phyloP scores from a whole-genome alignment of 23 red algal species.

The Gracilaria gracilis region DNA sequence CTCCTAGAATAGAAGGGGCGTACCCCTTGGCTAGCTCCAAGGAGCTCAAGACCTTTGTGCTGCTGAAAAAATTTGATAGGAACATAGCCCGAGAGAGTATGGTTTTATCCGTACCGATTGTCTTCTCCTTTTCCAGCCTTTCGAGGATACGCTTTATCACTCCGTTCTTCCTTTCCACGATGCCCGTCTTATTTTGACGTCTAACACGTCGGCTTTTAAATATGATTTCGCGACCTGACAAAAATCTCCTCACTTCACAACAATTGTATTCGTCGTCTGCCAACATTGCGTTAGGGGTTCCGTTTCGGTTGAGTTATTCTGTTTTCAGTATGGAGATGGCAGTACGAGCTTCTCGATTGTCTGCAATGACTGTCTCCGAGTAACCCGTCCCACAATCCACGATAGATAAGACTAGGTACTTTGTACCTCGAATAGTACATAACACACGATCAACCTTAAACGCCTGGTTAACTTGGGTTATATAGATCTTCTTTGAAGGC shows the following conservation, averaged over 20 bases:
- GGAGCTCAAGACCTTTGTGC: constrained; percentile 3
- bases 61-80: constrained; percentile 24
- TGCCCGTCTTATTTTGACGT: constrained; percentile 48
- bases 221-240: constrained; percentile 18
- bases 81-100: constrained; percentile 48
- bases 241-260: no score
- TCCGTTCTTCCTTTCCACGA: no score
- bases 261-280: no score
- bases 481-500: no score
- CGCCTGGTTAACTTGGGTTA: no score
- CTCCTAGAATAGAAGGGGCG: neutral
- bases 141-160: no score
- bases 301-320: no score
- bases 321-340: no score
- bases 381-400: constrained; percentile 41
- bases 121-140: no score
- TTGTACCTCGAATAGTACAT: constrained; percentile 20
- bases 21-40: constrained; percentile 18
- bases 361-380: constrained; percentile 36
- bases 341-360: constrained; percentile 7
- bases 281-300: no score
- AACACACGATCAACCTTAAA: constrained; percentile 59
- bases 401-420: constrained; percentile 22
- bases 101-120: no score
- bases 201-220: constrained; percentile 23